These are phyloP conservation scores for Litsea cubeba DNA, from an alignment of 164 flowering plant species.

Conservation along the genomic window DNA sequence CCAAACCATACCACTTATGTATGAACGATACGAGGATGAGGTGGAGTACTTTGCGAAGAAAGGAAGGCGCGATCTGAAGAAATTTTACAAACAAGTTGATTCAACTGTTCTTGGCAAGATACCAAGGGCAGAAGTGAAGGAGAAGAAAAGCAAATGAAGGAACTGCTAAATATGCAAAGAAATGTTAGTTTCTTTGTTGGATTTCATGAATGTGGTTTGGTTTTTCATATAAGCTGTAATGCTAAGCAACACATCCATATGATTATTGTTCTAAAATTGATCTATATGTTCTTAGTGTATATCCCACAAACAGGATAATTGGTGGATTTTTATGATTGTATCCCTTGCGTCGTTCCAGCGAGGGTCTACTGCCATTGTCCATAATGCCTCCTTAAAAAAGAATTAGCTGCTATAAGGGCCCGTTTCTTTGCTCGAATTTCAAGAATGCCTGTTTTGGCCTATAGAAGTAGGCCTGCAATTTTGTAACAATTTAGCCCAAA, in stretches of 20 bases:
- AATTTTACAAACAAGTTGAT: constrained; percentile 38
- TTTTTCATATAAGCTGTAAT: background rate
- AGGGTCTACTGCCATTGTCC: no score
- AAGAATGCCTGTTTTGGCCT: no score
- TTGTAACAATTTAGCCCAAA: no score
- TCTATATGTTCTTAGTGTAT: no score
- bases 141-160: constrained; percentile 30
- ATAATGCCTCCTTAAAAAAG: no score
- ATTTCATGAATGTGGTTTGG: background rate
- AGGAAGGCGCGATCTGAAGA: constrained; percentile 23
- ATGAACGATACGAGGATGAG: constrained; percentile 51
- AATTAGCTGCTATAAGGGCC: no score
- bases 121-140: constrained; percentile 63
- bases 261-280: background rate
- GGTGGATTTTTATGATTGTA: no score
- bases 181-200: background rate
- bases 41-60: constrained; percentile 41
- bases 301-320: no score
- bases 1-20: constrained; percentile 46
- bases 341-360: no score
- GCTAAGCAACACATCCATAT: background rate
- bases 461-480: no score
- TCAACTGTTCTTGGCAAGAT: constrained; percentile 50
- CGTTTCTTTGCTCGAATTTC: no score
- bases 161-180: background rate